A percentile compares a stretch with the other conserved stretches of the same genome.
Evolutionary conservation across 257 asterid genomes (phyloP).

Genomic region (Rauvolfia tetraphylla): DNA sequence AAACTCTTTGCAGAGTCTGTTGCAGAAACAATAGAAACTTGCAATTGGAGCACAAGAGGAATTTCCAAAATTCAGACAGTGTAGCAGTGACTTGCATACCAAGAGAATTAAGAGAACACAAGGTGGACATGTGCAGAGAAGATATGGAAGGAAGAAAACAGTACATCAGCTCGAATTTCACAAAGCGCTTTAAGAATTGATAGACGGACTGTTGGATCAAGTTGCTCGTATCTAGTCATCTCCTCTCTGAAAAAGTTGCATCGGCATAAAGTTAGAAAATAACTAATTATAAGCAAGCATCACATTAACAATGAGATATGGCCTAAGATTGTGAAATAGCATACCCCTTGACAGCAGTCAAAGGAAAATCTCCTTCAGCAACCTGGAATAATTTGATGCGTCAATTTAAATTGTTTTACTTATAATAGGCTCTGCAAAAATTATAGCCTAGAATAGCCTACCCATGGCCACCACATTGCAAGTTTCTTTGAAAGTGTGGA

Average conservation of each 20-base stretch:
- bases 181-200: conserved; percentile 82
- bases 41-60: not conserved
- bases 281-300: conserved; percentile 1
- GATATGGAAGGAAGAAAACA: conserved; percentile 15
- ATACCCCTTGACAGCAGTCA: conserved; percentile 73
- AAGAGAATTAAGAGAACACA: conserved; percentile 15
- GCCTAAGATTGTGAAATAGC: conserved; percentile 8
- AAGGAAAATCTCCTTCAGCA: conserved; percentile 75
- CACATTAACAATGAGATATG: conserved; percentile 16
- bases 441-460: conserved; percentile 31
- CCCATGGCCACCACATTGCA: conserved; percentile 88
- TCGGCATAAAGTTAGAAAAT: conserved; percentile 7
- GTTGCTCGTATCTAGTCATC: conserved; percentile 62
- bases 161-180: conserved; percentile 88
- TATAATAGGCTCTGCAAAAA: conserved; percentile 11
- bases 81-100: conserved; percentile 2
- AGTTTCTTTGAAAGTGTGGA: conserved; percentile 54
- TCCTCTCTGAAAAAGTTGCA: conserved; percentile 54
- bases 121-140: not conserved
- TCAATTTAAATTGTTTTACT: conserved; percentile 17
- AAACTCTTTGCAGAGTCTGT: not conserved
- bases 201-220: conserved; percentile 66
- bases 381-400: conserved; percentile 46
- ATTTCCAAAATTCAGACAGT: not conserved
- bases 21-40: not conserved